Percentiles rank a stretch among this genome's conserved stretches.
Evolutionary conservation across 305 asterid species (phyloP).

Genomic region (Fraxinus velutina): DNA sequence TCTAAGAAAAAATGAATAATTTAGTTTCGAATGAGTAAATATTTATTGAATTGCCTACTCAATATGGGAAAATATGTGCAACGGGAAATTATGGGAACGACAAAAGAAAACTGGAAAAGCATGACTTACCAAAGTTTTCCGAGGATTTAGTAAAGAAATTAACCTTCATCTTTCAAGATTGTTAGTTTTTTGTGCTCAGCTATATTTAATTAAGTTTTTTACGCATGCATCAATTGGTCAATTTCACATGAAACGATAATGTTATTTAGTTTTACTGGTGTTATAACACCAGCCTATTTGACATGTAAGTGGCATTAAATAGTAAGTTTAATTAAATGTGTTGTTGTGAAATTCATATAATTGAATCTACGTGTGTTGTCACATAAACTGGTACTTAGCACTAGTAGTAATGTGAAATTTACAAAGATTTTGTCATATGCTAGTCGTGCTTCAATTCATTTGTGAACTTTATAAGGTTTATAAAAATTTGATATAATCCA

Average conservation of each 20-base stretch:
- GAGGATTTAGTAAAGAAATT: not conserved
- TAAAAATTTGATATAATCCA: not conserved
- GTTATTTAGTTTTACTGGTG: not conserved
- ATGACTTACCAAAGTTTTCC: not conserved
- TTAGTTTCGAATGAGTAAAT: not conserved
- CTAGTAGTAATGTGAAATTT: not conserved
- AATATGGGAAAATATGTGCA: not conserved
- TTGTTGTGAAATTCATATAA: no score
- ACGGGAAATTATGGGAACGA: not conserved
- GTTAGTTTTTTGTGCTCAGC: no score
- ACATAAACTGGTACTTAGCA: not conserved
- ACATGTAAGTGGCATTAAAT: no score
- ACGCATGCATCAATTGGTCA: not conserved
- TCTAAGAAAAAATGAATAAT: not conserved
- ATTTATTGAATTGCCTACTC: not conserved
- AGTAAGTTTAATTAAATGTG: not conserved
- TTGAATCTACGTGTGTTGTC: not conserved
- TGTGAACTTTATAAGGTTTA: not conserved
- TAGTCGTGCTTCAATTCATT: not conserved
- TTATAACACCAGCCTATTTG: not conserved
- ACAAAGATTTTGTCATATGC: not conserved
- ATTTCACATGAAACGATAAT: not conserved
- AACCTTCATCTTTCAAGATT: not conserved
- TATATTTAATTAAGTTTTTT: not conserved
- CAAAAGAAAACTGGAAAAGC: not conserved